Evolutionary conservation across 2,329 filamentous ascomycete species (phyloP), one percentile per base, ranked within the genome.

Genomic region (Xenoacremonium recifei): DNA sequence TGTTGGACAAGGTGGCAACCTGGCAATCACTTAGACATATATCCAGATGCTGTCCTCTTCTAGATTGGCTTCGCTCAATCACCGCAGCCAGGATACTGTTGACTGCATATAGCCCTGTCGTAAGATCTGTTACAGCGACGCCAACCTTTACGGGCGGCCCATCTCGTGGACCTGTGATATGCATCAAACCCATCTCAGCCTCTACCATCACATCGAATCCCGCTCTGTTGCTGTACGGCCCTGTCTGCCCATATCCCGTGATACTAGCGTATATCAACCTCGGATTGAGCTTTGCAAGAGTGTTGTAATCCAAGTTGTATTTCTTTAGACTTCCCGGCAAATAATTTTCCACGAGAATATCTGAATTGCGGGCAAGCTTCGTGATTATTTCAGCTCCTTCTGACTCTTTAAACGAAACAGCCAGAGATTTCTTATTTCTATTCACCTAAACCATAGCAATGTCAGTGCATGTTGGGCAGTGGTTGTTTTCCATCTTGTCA

Each of bases 171-270:
- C 93, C 93, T 0, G 93, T 99, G 56, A 99, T 97, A 68, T 99
- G 93, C 93, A 99, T 99, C 42, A 99, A 71, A 1, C 93, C 93
- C 69, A 99, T 91, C 64, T 97, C 93, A 45, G 93, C 93, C 71
- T 99, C 93, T 10, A 99, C 92, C 92, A 99, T 99, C 54, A 99
- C 93, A 67, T 99, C 93, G 73, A 97, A 99, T 5, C 93, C 93
- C 3, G 93, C 90, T 12, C 93, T 79, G 50, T 83, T 80, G 5
- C 85, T 81, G 66, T 95, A 96, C 0, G 93, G 93, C 0, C 93
- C 93, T 1, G 88, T 96, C 63, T 99, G 93, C 3, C 93, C 93
- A 60, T 97, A 99, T 1, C 93, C 93, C 0, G 93, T 99, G 56
- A 99, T 95, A 54, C 89, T 96, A 12, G 92, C 90, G 61, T 99